phyloP scores from a whole-genome alignment of 345 rosid genomes.

The Carallia pectinifolia region DNA sequence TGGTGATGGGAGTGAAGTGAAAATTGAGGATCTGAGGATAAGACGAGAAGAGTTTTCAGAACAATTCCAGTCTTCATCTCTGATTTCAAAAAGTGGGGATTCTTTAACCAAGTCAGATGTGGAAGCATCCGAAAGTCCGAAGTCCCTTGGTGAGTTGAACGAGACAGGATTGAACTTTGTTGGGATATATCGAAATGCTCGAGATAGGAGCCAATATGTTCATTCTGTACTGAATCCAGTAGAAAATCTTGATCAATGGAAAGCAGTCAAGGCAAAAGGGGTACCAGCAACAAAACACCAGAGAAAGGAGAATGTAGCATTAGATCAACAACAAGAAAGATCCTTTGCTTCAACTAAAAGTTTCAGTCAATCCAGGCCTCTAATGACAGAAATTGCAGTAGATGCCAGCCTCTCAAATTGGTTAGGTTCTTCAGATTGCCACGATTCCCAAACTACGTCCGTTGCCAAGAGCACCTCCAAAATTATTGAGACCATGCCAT shows the following conservation, averaged over 20 bases:
- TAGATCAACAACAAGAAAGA: slow-evolving; percentile 17
- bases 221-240: slow-evolving; percentile 30
- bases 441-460: slow-evolving; percentile 12
- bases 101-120: slow-evolving; percentile 6
- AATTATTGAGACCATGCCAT: slow-evolving; percentile 16
- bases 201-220: slow-evolving; percentile 15
- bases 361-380: not conserved
- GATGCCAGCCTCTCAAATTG: slow-evolving; percentile 31
- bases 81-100: slow-evolving; percentile 16
- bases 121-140: slow-evolving; percentile 16
- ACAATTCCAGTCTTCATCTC: slow-evolving; percentile 16
- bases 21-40: slow-evolving; percentile 15
- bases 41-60: slow-evolving; percentile 9
- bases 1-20: slow-evolving; percentile 1
- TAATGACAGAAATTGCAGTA: slow-evolving; percentile 14
- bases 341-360: slow-evolving; percentile 13
- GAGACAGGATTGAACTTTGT: slow-evolving; percentile 5
- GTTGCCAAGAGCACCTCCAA: slow-evolving; percentile 9
- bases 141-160: slow-evolving; percentile 5
- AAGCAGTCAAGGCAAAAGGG: slow-evolving; percentile 22
- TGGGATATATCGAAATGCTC: slow-evolving; percentile 5
- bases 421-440: slow-evolving; percentile 18
- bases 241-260: slow-evolving; percentile 33
- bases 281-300: slow-evolving; percentile 12
- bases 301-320: slow-evolving; percentile 24